These are phyloP conservation scores for Lithospermum erythrorhizon DNA, from an alignment of 257 asterid genomes.

Conservation along the genomic window DNA sequence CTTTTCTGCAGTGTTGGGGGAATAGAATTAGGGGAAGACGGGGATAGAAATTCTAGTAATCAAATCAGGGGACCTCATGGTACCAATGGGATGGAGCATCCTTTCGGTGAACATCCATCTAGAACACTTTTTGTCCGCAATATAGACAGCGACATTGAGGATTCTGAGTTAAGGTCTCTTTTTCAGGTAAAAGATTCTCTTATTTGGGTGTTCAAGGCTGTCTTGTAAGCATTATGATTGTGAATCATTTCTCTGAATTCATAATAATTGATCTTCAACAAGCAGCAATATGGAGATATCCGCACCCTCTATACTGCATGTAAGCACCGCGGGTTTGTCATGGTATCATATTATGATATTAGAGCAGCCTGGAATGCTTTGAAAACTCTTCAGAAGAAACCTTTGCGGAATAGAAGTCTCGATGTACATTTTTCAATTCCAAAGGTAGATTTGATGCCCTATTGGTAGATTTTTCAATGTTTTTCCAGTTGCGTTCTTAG, in stretches of 20 bases:
- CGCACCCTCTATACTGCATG: conserved; percentile 23
- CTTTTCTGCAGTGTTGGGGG: conserved; percentile 95
- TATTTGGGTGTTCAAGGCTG: conserved; percentile 5
- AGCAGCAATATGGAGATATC: conserved; percentile 25
- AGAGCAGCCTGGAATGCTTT: conserved; percentile 24
- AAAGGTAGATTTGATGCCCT: conserved; percentile 27
- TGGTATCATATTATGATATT: conserved; percentile 23
- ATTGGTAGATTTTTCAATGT: neutral
- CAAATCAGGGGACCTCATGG: conserved; percentile 31
- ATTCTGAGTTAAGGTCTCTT: conserved; percentile 47
- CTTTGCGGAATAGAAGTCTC: conserved; percentile 61
- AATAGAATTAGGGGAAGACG: conserved; percentile 93
- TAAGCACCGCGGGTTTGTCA: conserved; percentile 22
- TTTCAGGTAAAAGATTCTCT: conserved; percentile 49
- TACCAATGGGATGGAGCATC: conserved; percentile 57
- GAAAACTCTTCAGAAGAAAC: conserved; percentile 48
- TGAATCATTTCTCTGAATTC: conserved; percentile 1
- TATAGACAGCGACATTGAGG: conserved; percentile 61
- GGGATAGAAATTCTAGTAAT: conserved; percentile 31
- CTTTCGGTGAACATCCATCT: conserved; percentile 80
- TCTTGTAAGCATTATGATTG: neutral
- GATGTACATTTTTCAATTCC: conserved; percentile 83
- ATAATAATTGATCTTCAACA: conserved; percentile 8
- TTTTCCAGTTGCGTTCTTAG: neutral
- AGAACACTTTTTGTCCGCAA: conserved; percentile 71